Conservation (phyloP, 306 rosid genomes). For the Pterocarpus macrocarpus region DNA sequence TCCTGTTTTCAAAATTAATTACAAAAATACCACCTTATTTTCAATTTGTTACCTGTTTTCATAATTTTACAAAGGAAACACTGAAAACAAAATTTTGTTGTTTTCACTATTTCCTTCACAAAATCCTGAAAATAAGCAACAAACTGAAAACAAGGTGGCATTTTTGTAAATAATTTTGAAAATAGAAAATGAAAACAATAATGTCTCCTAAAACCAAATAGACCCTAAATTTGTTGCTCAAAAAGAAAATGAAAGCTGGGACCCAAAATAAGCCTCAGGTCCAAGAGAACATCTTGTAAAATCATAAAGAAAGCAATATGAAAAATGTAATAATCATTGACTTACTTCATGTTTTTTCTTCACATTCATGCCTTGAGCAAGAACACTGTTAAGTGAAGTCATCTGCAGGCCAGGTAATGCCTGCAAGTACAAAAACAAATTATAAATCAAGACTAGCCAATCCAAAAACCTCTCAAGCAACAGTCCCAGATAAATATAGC, state of each 20-base stretch:
- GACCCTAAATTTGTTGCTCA: constrained; percentile 23
- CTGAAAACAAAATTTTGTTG: too few species aligned
- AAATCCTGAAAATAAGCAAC: too few species aligned
- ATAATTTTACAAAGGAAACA: too few species aligned
- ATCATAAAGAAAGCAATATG: constrained; percentile 31
- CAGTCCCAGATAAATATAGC: constrained; percentile 34
- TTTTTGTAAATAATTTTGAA: too few species aligned
- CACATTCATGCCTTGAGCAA: constrained; percentile 86
- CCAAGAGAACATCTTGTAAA: constrained; percentile 29
- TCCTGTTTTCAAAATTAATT: too few species aligned
- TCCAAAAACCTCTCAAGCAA: constrained; percentile 41
- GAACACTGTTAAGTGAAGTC: constrained; percentile 72
- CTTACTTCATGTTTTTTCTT: constrained; percentile 92
- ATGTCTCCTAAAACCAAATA: too few species aligned
- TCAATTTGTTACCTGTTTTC: too few species aligned
- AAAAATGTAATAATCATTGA: constrained; percentile 37
- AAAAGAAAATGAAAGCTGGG: constrained; percentile 16
- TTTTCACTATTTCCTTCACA: too few species aligned
- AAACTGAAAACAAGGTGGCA: too few species aligned
- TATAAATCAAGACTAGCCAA: constrained; percentile 6
- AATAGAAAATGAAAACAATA: too few species aligned
- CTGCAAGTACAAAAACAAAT: constrained; percentile 53
- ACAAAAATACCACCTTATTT: too few species aligned
- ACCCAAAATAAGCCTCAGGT: constrained; percentile 38
- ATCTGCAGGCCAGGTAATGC: constrained; percentile 67